phyloP scores from a whole-genome alignment of 2,329 filamentous ascomycete species.

The Geosmithia flava region DNA sequence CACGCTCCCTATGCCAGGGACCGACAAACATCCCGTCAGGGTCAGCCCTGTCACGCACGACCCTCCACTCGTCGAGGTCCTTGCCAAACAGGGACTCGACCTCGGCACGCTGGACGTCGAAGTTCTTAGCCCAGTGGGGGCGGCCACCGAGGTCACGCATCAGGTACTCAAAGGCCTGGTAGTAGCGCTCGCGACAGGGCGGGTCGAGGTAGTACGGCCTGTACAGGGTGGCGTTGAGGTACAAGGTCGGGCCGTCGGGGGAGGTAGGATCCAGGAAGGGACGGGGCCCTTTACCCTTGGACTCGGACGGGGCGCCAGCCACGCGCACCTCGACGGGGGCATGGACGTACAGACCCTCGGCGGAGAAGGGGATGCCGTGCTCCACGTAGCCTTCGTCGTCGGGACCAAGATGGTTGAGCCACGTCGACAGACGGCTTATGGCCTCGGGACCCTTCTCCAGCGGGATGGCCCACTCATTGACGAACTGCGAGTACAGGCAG shows the following conservation, averaged over 20 bases:
- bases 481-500: slow-evolving; percentile 95
- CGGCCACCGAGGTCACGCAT: slow-evolving; percentile 75
- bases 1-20: slow-evolving; percentile 70
- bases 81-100: slow-evolving; percentile 57
- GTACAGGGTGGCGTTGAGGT: slow-evolving; percentile 85
- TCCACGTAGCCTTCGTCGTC: slow-evolving; percentile 51
- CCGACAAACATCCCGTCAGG: slow-evolving; percentile 81
- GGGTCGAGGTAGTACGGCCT: slow-evolving; percentile 69
- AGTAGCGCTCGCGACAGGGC: slow-evolving; percentile 65
- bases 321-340: slow-evolving; percentile 89
- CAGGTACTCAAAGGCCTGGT: slow-evolving; percentile 80
- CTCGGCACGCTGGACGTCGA: slow-evolving; percentile 46
- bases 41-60: slow-evolving; percentile 58
- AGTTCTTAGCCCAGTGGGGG: slow-evolving; percentile 94
- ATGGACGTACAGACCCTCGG: slow-evolving; percentile 71
- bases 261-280: slow-evolving; percentile 58
- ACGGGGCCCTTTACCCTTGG: slow-evolving; percentile 11
- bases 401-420: slow-evolving; percentile 56
- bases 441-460: slow-evolving; percentile 79
- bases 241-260: slow-evolving; percentile 60
- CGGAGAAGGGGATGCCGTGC: slow-evolving; percentile 67
- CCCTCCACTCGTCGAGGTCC: slow-evolving; percentile 54
- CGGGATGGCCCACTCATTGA: slow-evolving; percentile 96
- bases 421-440: slow-evolving; percentile 68
- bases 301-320: slow-evolving; percentile 27